phyloP scores from a whole-genome alignment of 2,329 filamentous ascomycete genomes.

The Albophoma yamanashiensis region DNA sequence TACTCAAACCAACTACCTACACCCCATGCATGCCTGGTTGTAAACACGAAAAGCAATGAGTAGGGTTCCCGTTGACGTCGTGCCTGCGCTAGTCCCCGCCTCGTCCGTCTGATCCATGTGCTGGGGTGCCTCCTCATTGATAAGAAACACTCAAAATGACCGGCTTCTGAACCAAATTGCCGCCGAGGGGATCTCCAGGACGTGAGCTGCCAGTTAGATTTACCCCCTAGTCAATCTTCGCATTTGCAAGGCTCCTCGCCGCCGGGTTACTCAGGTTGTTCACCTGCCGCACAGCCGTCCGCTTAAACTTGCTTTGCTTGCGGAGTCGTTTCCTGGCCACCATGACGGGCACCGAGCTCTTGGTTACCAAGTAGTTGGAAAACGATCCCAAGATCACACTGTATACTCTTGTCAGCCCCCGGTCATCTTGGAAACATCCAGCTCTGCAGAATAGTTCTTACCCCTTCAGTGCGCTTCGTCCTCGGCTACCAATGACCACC shows the following conservation, averaged over 20 bases:
- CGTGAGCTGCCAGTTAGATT: neutral
- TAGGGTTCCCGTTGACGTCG: neutral
- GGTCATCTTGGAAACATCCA: neutral
- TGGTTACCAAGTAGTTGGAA: conserved; percentile 93
- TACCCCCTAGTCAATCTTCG: conserved; percentile 56
- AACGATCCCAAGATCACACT: conserved; percentile 93
- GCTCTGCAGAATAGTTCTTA: conserved; percentile 33
- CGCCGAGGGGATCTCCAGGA: neutral
- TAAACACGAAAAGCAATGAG: neutral
- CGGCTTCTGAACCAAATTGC: neutral
- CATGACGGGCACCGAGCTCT: conserved; percentile 96
- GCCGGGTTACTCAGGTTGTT: conserved; percentile 71
- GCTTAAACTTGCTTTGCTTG: conserved; percentile 76
- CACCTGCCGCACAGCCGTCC: conserved; percentile 55
- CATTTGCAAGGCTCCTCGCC: conserved; percentile 55
- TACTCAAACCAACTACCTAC: neutral
- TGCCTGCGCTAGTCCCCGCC: neutral
- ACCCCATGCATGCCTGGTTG: neutral
- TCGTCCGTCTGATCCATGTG: neutral
- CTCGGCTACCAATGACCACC: conserved; percentile 85
- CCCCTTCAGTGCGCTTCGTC: conserved; percentile 88
- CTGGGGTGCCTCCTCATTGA: neutral
- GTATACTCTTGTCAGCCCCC: conserved; percentile 18
- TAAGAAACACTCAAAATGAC: neutral
- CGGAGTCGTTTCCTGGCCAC: conserved; percentile 83